phyloP scores from a whole-genome alignment of 2,329 filamentous ascomycete species.

The Trichophyton mentagrophytes region DNA sequence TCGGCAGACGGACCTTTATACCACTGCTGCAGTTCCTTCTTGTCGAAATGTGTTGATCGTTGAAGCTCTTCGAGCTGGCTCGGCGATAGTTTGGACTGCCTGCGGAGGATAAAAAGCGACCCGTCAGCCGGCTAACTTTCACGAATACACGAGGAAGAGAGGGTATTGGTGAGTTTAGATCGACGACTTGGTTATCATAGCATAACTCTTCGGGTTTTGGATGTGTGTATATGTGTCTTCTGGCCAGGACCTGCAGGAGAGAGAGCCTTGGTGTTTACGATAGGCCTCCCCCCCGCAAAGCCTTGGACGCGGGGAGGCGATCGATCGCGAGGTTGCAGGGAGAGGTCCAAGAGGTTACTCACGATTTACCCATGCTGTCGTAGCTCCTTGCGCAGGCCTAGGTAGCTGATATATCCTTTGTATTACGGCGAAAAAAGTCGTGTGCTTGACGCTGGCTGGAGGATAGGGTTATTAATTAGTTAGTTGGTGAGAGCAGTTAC shows the following conservation, averaged over 20 bases:
- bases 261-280: neutral
- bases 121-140: neutral
- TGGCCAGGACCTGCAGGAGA: neutral
- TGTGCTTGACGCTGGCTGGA: neutral
- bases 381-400: neutral
- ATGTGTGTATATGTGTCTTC: neutral
- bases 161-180: no score
- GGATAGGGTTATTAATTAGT: neutral
- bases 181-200: no score
- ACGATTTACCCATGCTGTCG: constrained; percentile 5
- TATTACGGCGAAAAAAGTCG: neutral
- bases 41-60: constrained; percentile 95
- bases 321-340: neutral
- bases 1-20: constrained; percentile 69
- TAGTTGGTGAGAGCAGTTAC: neutral
- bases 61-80: constrained; percentile 92
- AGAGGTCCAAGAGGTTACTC: neutral
- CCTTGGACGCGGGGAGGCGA: neutral
- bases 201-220: neutral
- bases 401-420: neutral
- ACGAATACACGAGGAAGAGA: no score
- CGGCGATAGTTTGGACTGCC: constrained; percentile 95
- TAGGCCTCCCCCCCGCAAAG: neutral
- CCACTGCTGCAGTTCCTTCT: constrained; percentile 99
- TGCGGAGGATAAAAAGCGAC: constrained; percentile 28